phyloP scores from a whole-genome alignment of 1,284 basidiomycete species.

The Waitea zeae region DNA sequence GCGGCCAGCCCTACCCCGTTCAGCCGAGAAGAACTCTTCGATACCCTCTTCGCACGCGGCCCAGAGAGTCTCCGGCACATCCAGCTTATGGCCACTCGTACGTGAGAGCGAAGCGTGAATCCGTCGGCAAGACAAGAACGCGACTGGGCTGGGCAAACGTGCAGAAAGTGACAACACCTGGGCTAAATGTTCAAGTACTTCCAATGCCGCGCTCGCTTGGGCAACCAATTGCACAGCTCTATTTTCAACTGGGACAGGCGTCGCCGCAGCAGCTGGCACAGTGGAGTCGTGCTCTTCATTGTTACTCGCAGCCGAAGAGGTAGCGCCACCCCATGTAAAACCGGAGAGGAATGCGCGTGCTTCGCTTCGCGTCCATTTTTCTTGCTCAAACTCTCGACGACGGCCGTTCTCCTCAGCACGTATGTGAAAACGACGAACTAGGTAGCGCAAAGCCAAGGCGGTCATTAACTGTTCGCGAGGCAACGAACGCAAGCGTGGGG shows the following conservation, averaged over 20 bases:
- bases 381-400: constrained; percentile 34
- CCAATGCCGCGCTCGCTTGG: constrained; percentile 42
- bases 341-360: constrained; percentile 41
- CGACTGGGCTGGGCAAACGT: constrained; percentile 24
- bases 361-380: constrained; percentile 56
- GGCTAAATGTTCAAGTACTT: constrained; percentile 37
- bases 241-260: constrained; percentile 16
- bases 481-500: constrained; percentile 25
- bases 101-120: constrained; percentile 34
- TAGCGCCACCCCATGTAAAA: constrained; percentile 17
- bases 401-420: constrained; percentile 27
- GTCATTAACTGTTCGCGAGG: constrained; percentile 25
- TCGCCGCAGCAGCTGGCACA: no score
- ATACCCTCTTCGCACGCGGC: constrained; percentile 28
- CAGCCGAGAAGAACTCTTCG: constrained; percentile 28
- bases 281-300: no score
- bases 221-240: constrained; percentile 58
- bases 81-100: no score
- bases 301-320: no score
- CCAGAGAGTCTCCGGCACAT: constrained; percentile 22
- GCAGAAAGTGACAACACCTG: constrained; percentile 39
- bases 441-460: constrained; percentile 43
- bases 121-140: constrained; percentile 33
- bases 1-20: no score
- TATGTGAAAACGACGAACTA: constrained; percentile 27